Evolutionary conservation across 345 rosid species (phyloP).

Genomic region (Gossypium thurberi): DNA sequence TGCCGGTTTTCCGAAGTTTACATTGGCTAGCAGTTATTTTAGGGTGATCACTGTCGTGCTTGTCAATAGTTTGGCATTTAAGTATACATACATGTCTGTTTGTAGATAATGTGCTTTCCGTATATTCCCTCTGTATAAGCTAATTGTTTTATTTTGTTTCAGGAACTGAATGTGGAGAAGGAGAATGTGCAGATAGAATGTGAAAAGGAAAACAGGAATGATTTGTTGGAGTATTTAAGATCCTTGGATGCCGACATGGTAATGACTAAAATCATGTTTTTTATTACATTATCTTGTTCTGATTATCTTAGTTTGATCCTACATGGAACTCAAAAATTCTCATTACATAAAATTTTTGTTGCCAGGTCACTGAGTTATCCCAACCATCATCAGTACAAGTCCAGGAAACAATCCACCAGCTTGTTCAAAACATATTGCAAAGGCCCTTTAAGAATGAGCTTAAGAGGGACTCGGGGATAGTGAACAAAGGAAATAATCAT

Average conservation of each 20-base stretch:
- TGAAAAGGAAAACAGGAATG: conserved; percentile 53
- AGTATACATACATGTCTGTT: not conserved
- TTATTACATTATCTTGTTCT: not conserved
- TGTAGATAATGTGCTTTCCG: not conserved
- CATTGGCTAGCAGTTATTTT: not conserved
- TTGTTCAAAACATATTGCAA: conserved; percentile 56
- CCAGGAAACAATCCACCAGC: conserved; percentile 77
- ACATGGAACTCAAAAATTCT: not conserved
- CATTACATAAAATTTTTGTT: not conserved
- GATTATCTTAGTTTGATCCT: conserved; percentile 5
- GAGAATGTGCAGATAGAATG: conserved; percentile 42
- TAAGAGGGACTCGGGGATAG: conserved; percentile 24
- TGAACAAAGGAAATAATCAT: conserved; percentile 20
- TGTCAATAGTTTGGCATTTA: not conserved
- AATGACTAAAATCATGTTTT: not conserved
- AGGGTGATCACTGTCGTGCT: too few species aligned
- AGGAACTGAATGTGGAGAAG: conserved; percentile 67
- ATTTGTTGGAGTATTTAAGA: conserved; percentile 76
- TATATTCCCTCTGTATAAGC: not conserved
- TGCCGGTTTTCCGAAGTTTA: not conserved
- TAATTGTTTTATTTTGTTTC: conserved; percentile 18
- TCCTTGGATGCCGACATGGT: conserved; percentile 78
- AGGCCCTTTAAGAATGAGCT: conserved; percentile 43
- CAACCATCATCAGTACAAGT: conserved; percentile 78
- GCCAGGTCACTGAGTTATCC: conserved; percentile 72